Base-by-base conservation (phyloP, 1,284 basidiomycete species). In the Fistulinella staudtii region DNA sequence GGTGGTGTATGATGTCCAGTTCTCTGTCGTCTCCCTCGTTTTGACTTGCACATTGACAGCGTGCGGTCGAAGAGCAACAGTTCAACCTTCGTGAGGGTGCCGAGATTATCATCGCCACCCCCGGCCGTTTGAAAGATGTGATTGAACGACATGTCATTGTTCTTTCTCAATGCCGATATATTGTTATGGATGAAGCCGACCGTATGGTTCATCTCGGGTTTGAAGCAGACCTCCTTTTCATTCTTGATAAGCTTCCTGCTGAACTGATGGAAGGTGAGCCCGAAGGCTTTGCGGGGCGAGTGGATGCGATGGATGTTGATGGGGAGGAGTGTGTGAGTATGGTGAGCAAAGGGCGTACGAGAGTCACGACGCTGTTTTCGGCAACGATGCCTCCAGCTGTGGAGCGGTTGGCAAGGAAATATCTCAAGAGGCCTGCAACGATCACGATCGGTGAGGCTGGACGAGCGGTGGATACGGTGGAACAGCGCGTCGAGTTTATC, bases 161-260 rank as follows among this genome's bases (percentile, higher is more conserved):
- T 28, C 79, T 99, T 39, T 87, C 87, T 5, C 95, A 99, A 68
- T 98, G 95, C 67, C 90, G 90, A 1, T 99, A 98, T 63, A 85
- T 99, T 41, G 94, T 99, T 52, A 95, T 99, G 93, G 96, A 99
- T 67, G 95, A 99, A 73, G 96, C 96, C 15, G 95, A 99, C 67
- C 82, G 94, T 44, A 98, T 99, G 95, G 93, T 99, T 46, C 86
- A 96, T 61, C 82, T 99, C 24, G 96, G 96, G 9, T 99, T 98
- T 66, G 96, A 99, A 66, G 80, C 79, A 13, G 93, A 95, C 63
- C 72, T 99, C 40, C 93, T 89, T 30, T 97, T 92, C 64, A 99
- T 99, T 55, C 73, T 99, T 41, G 95, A 98, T 66, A 82, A 90
- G 47, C 75, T 99, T 51, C 95, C 96, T 4, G 75, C 79, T 3